Conservation (phyloP, 495 filamentous ascomycete species). For the Corynascus novoguineensis region DNA sequence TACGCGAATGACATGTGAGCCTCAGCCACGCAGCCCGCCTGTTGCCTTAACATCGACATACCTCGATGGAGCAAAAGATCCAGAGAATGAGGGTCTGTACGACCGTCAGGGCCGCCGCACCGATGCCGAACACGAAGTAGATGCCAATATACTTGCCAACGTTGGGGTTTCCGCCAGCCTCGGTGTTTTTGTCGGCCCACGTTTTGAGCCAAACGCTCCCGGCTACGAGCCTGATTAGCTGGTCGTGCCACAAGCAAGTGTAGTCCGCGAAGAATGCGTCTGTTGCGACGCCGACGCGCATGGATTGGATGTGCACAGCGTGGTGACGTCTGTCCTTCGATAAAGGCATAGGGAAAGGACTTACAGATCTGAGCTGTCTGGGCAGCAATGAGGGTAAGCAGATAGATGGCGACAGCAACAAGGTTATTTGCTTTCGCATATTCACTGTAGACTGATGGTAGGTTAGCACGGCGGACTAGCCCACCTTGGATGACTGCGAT, state of each 20-base stretch:
- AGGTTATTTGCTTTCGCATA: slow-evolving; percentile 94
- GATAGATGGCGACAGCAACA: slow-evolving; percentile 73
- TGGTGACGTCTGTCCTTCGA: not conserved
- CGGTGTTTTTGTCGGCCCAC: slow-evolving; percentile 77
- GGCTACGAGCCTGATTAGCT: slow-evolving; percentile 21
- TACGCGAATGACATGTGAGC: slow-evolving; percentile 31
- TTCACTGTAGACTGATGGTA: slow-evolving; percentile 59
- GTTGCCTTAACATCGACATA: slow-evolving; percentile 37
- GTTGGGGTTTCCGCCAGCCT: slow-evolving; percentile 59
- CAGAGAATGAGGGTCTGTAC: slow-evolving; percentile 91
- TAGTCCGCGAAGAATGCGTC: too few relatives aligned
- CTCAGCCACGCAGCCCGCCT: slow-evolving; percentile 5
- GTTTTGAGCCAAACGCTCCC: slow-evolving; percentile 90
- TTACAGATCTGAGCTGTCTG: slow-evolving; percentile 70
- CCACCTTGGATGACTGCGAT: not conserved
- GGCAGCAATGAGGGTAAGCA: slow-evolving; percentile 66
- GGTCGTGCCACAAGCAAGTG: not conserved
- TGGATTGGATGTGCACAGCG: not conserved
- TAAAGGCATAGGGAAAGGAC: slow-evolving; percentile 25
- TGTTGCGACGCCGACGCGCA: not conserved
- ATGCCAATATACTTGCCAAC: slow-evolving; percentile 89
- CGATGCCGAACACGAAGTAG: slow-evolving; percentile 90
- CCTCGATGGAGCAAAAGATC: slow-evolving; percentile 99
- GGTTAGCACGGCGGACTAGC: slow-evolving; percentile 20
- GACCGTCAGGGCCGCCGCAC: slow-evolving; percentile 79